Evolutionary conservation across 306 rosid genomes (phyloP), one percentile per base, ranked within the genome.

Genomic region (Pterocarpus santalinus): DNA sequence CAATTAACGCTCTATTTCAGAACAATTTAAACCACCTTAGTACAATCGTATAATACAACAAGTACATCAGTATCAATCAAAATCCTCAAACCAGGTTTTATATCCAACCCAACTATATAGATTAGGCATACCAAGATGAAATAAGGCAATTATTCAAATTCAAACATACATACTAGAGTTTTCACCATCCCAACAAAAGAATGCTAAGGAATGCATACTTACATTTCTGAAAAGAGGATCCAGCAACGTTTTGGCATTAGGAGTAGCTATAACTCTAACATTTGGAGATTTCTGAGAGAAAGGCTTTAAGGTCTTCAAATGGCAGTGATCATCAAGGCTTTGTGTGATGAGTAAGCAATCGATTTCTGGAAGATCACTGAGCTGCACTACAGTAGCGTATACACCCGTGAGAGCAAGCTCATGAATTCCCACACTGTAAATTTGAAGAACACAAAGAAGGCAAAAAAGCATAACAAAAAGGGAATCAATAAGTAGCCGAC

Each of bases 291-390:
- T 93, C 66, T 82, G 77, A 32, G 96, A 91, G 69, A 95, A 92
- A 3, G 94, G 95, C 70, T 74, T 90, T 67, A 95, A 80, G 65
- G 94, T 95, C 86, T 91, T 93, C 94, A 95, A 86, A 88, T 95
- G 99, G 86, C 97, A 95, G 86, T 93, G 99, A 85, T 95, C 97
- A 85, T 95, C 99, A 62, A 93, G 94, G 85, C 97, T 95, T 90
- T 93, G 98, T 9, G 99, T 95, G 63, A 93, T 93, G 52, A 95
- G 89, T 35, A 93, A 17, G 81, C 91, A 91, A 87, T 89, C 92
- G 7, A 95, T 86, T 79, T 91, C 94, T 11, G 98, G 99, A 89
- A 93, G 92, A 86, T 95, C 98, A 80, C 75, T 83, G 68, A 95
- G 88, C 98, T 95, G 97, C 93, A 89, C 81, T 79, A 87, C 78